Evolutionary conservation across 441 rosid species (phyloP), one percentile per base, ranked within the genome.

Genomic region (Macaranga tanarius): DNA sequence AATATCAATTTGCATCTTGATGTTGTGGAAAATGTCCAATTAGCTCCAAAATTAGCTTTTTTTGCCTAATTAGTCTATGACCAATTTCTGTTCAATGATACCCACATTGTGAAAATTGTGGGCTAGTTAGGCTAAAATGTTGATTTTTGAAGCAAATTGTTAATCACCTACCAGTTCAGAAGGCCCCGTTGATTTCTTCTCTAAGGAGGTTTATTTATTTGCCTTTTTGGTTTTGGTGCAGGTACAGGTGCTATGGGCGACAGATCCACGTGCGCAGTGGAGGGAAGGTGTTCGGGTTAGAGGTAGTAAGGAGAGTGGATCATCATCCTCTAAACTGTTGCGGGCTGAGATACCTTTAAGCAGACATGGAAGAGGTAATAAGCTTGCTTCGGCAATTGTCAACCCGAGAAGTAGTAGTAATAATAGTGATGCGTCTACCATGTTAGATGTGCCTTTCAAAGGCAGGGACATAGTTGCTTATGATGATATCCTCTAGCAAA

Each of bases 201-300:
- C 16, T 15, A 22, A 47, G 3, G 28, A 5, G 51, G 7, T 63
- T 63, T 42, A 3, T 20, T 63, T 28, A 4, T 17, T 5, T 60
- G 2, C 5, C 1, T 60, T 60, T 15, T 7, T 17, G 59, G 47
- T 15, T 34, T 52, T 61, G 50, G 34, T 78, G 76, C 86, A 92
- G 98, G 85, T 92, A 50, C 83, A 85, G 73, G 95, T 92, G 55
- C 61, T 82, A 55, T 88, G 95, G 97, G 90, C 89, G 45, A 89
- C 89, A 26, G 97, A 92, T 84, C 87, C 95, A 25, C 81, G 87
- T 10, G 89, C 88, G 47, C 85, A 79, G 48, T 92, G 95, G 96
- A 86, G 78, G 78, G 93, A 89, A 75, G 91, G 91, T 67, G 84
- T 87, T 72, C 88, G 79, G 69, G 73, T 40, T 48, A 86, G 82